These are phyloP conservation scores for Eremochloa ophiuroides DNA, from an alignment of 176 grass and related monocot species.

Conservation along the genomic window DNA sequence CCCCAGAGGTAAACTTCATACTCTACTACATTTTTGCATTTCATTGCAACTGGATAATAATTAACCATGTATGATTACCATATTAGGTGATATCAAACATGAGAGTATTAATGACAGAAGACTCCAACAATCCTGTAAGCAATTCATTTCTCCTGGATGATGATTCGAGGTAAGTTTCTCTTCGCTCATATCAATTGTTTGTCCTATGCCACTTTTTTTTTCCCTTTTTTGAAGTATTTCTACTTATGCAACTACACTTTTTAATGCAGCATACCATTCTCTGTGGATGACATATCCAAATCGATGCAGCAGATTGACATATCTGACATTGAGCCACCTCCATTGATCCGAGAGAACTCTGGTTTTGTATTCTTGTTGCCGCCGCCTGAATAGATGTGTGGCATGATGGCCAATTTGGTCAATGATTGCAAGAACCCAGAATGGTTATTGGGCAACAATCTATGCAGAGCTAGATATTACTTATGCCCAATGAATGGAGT, in stretches of 20 bases:
- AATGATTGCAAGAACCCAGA: conserved; percentile 6
- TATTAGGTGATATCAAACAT: conserved; percentile 94
- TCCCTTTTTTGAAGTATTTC: neutral
- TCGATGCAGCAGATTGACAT: conserved; percentile 86
- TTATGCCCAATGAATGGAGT: conserved; percentile 1
- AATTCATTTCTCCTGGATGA: conserved; percentile 98
- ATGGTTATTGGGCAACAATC: neutral
- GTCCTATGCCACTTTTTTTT: neutral
- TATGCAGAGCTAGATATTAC: neutral
- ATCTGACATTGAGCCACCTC: conserved; percentile 84
- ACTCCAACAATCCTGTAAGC: conserved; percentile 93
- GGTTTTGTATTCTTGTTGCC: conserved; percentile 90
- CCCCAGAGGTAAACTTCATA: conserved; percentile 68
- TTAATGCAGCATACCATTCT: conserved; percentile 86
- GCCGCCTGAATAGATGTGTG: conserved; percentile 42
- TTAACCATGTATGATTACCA: conserved; percentile 4
- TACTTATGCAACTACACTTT: conserved; percentile 1
- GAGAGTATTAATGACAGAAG: conserved; percentile 97
- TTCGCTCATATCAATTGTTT: neutral
- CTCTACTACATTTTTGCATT: neutral
- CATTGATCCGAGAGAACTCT: conserved; percentile 81
- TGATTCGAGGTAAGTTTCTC: conserved; percentile 80
- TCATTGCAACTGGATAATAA: conserved; percentile 15
- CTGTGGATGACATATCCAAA: conserved; percentile 97
- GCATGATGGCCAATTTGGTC: neutral